Evolutionary conservation across 2,329 filamentous ascomycete species (phyloP), one percentile per base, ranked within the genome.

Genomic region (Cladophialophora carrionii): DNA sequence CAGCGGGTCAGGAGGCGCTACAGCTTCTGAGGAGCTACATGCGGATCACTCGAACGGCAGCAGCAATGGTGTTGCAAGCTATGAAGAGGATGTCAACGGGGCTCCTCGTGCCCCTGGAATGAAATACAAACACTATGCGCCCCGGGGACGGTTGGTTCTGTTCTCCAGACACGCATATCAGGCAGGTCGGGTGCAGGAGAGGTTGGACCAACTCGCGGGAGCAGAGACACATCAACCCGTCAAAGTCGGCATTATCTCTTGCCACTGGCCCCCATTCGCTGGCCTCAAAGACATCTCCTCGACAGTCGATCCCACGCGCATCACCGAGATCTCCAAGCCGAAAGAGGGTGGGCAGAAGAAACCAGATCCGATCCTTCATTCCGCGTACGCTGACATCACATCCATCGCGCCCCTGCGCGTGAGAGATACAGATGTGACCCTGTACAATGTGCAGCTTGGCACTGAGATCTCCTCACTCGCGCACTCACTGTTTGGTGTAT

Each of bases 81-180:
- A 70, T 37, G 57, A 56, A 22, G 64, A 68, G 17, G 65, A 68
- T 22, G 48, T 61, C 14, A 65, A 62, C 12, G 68, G 57, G 3
- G 83, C 84, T 9, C 95, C 95, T 0, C 84, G 91, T 63, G 95
- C 95, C 0, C 95, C 95, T 0, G 95, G 95, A 0, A 99, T 99
- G 95, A 99, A 99, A 78, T 99, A 99, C 76, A 91, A 95, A 75
- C 95, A 99, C 76, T 99, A 99, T 74, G 96, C 93, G 51, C 95
- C 95, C 0, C 91, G 88, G 76, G 96, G 95, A 0, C 87, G 84
- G 53, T 93, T 99, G 1, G 81, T 96, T 14, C 81, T 98, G 1
- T 96, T 92, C 8, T 73, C 78, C 20, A 64, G 72, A 31, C 68
- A 71, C 8, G 76, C 76, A 24, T 73, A 80, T 17, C 8, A 29